These are phyloP conservation scores for Aspergillus fijiensis DNA, from an alignment of 2,329 filamentous ascomycete species.

Conservation along the genomic window DNA sequence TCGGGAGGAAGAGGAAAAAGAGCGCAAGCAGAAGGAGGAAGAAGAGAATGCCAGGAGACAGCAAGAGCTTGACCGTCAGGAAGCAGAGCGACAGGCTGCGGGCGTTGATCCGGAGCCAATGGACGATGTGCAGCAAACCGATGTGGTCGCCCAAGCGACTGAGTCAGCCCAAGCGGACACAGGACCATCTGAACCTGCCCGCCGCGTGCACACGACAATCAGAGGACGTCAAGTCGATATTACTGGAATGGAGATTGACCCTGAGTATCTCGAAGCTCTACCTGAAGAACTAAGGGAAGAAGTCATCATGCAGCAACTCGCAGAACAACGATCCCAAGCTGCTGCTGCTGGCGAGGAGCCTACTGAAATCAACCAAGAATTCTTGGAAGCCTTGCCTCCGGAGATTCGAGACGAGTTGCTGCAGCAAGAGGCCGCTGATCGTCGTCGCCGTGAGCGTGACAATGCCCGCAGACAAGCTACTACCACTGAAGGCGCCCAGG, in stretches of 20 bases:
- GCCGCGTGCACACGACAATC: slow-evolving; percentile 76
- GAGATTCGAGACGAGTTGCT: slow-evolving; percentile 89
- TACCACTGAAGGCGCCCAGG: slow-evolving; percentile 46
- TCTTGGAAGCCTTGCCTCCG: slow-evolving; percentile 85
- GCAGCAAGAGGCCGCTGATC: slow-evolving; percentile 84
- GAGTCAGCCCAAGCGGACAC: slow-evolving; percentile 42
- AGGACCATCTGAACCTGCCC: slow-evolving; percentile 50
- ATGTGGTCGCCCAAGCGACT: slow-evolving; percentile 34
- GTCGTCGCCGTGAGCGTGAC: slow-evolving; percentile 82
- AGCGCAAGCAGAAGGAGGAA: slow-evolving; percentile 67
- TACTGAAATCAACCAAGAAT: slow-evolving; percentile 76
- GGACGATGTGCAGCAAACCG: slow-evolving; percentile 70
- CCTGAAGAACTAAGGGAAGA: slow-evolving; percentile 95
- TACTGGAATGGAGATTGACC: slow-evolving; percentile 89
- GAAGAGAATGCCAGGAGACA: slow-evolving; percentile 62
- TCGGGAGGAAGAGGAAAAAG: slow-evolving; percentile 70
- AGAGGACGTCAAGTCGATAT: slow-evolving; percentile 87
- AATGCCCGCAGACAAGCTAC: slow-evolving; percentile 68
- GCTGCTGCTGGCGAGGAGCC: slow-evolving; percentile 66
- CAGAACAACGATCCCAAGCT: slow-evolving; percentile 77
- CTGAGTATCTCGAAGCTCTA: slow-evolving; percentile 93
- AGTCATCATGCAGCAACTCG: slow-evolving; percentile 87
- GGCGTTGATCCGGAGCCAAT: slow-evolving; percentile 57
- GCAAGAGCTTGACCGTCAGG: slow-evolving; percentile 64
- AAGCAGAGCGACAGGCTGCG: slow-evolving; percentile 54